Evolutionary conservation across 2,329 filamentous ascomycete genomes (phyloP).

Genomic region (Aureobasidium sp.): DNA sequence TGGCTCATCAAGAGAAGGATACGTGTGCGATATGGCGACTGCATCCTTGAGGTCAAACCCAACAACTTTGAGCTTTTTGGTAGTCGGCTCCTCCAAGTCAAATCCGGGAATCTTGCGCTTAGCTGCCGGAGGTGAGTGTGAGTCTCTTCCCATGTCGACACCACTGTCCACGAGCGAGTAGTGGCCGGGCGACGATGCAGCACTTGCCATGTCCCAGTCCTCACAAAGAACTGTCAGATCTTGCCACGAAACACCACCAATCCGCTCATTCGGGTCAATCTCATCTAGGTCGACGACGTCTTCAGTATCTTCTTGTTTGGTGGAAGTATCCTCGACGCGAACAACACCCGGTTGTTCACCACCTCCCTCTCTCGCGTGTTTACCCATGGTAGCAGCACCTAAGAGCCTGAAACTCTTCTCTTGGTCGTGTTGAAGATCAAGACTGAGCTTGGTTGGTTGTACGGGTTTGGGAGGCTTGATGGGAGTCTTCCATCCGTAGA

Average conservation of each 20-base stretch:
- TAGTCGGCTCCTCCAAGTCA: conserved; percentile 20
- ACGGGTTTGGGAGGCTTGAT: conserved; percentile 73
- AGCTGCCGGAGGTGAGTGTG: conserved; percentile 45
- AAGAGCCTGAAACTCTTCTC: conserved; percentile 78
- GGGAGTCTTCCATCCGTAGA: conserved; percentile 72
- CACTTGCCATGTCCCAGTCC: conserved; percentile 68
- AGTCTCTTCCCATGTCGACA: conserved; percentile 23
- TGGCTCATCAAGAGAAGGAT: conserved; percentile 75
- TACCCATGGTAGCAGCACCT: conserved; percentile 46
- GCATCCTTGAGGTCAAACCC: conserved; percentile 32
- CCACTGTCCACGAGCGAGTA: conserved; percentile 18
- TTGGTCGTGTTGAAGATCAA: conserved; percentile 81
- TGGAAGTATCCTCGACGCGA: conserved; percentile 34
- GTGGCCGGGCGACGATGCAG: conserved; percentile 33
- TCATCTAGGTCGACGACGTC: conserved; percentile 45
- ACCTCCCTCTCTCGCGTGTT: conserved; percentile 41
- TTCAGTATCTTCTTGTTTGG: conserved; percentile 44
- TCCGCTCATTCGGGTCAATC: conserved; percentile 54
- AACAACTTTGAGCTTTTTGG: conserved; percentile 21
- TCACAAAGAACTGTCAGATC: conserved; percentile 81
- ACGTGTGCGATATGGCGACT: conserved; percentile 50
- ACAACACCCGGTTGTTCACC: conserved; percentile 52
- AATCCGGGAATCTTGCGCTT: conserved; percentile 49
- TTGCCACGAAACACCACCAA: conserved; percentile 68
- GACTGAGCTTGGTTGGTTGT: conserved; percentile 76